Base-by-base conservation (phyloP, 2,329 filamentous ascomycete genomes). In the Fusarium anthophilum region DNA sequence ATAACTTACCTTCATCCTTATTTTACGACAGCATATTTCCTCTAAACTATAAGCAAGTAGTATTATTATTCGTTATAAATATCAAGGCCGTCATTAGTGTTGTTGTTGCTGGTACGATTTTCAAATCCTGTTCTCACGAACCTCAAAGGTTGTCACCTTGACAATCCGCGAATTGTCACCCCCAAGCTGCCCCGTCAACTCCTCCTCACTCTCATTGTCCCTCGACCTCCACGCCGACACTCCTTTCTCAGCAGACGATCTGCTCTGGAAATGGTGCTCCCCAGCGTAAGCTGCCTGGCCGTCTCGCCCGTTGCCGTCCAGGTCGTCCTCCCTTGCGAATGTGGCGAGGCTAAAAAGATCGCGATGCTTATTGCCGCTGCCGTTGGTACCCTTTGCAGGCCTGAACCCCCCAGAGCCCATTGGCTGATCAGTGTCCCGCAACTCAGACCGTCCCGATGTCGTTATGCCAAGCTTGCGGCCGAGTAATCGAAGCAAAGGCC, bases 401-500 rank as follows among this genome's bases (percentile, higher is more conserved):
- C 56, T 59, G 50, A 59, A 48, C 24, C 53, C 66, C 22, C 50
- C 66, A 4, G 72, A 64, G 26, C 43, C 72, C 20, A 69, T 58
- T 17, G 54, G 63, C 56, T 67, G 72, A 61, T 64, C 65, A 12
- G 73, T 69, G 47, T 74, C 73, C 30, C 57, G 64, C 26, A 77
- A 66, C 20, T 72, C 62, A 63, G 75, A 76, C 38, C 66, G 65
- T 30, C 72, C 72, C 26, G 70, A 66, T 53, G 73, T 73, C 47
- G 73, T 68, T 48, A 81, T 62, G 57, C 80, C 80, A 50, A 86
- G 67, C 62, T 76, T 80, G 56, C 76, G 78, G 58, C 76, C 79
- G 47, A 85, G 50, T 32, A 75, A 38, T 62, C 82, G 82, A 68
- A 83, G 63, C 3, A 88, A 80, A 1, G 86, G 87, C 1, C 85